Base-by-base conservation (phyloP, 129 eudicot genomes). In the Flaveria linearis region DNA sequence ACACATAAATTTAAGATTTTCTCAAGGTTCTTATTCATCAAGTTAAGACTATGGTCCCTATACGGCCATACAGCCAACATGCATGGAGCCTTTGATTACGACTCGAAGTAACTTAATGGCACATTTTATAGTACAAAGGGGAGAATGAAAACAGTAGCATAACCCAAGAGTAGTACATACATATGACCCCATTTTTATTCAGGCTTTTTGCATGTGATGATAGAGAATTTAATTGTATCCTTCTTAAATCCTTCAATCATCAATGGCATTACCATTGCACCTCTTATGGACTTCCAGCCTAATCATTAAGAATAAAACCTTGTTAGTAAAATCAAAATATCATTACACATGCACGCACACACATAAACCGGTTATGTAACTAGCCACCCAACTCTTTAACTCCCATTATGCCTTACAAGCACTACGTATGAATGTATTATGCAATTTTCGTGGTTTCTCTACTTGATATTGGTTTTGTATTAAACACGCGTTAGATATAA, bases 121-220 rank as follows among this genome's bases (percentile, higher is more conserved):
- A 26, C 13, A 25, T 2, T 25, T 11, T 30, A 14, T 11, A 58
- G 65, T 22, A 58, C 39, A 13, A 25, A 61, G 18, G 7, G 1
- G 49, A 45, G 7, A 45, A 45, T 8, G 13, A 45, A 11, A 45
- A 45, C 11, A 8, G 13, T 9, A 45, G 12, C 12, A 43, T 28
- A 28, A 28, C 4, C 4, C 33, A 28, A 28, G 33, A 28, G 49
- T 45, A 45, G 12, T 28, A 28, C 50, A 75, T 47, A 13, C 6
- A 41, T 45, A 49, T 61, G 26, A 66, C 25, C 55, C 33, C 26
- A 22, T 4, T 50, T 66, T 53, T 53, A 72, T 65, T 78, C 75
- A 61, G 98, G 90, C 80, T 88, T 92, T 76, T 80, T 78, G 81
- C 96, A n/a, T n/a, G n/a, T n/a, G n/a, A n/a, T n/a, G n/a, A n/a